Evolutionary conservation across 345 rosid genomes (phyloP).

Genomic region (Brassica carinata): DNA sequence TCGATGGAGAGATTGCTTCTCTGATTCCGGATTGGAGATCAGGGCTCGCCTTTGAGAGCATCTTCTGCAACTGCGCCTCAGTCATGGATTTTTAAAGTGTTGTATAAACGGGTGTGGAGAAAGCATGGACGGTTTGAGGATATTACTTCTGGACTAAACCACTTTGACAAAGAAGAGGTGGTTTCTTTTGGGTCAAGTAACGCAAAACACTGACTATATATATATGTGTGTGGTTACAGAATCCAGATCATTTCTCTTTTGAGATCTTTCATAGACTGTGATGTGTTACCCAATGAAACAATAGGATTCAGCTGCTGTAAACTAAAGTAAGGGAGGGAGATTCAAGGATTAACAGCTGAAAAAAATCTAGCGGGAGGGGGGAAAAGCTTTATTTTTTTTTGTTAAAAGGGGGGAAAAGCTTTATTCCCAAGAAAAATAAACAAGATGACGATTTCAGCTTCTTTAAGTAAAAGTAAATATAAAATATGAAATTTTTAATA

Average conservation of each 20-base stretch:
- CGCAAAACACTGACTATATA: slow-evolving; percentile 4
- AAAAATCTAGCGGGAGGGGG: no score
- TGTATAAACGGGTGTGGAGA: slow-evolving; percentile 66
- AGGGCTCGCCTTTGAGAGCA: slow-evolving; percentile 45
- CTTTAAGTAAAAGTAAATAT: no score
- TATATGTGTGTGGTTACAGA: slow-evolving; percentile 16
- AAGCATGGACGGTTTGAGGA: slow-evolving; percentile 89
- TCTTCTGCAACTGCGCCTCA: slow-evolving; percentile 61
- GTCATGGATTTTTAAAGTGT: slow-evolving; percentile 57
- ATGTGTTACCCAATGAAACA: not conserved
- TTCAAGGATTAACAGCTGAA: no score
- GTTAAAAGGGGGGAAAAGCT: no score
- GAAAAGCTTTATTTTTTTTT: no score
- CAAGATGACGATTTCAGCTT: no score
- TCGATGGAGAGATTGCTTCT: slow-evolving; percentile 80
- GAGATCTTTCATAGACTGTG: not conserved
- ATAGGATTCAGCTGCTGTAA: no score
- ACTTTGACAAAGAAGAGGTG: slow-evolving; percentile 54
- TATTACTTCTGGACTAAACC: slow-evolving; percentile 58
- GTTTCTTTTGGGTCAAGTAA: slow-evolving; percentile 31
- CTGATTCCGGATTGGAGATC: slow-evolving; percentile 73
- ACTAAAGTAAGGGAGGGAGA: no score
- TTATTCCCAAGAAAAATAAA: no score
- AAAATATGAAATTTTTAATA: no score
- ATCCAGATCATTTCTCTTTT: slow-evolving; percentile 8